Conservation (phyloP, 129 eudicot genomes). For the Arctium lappa region DNA sequence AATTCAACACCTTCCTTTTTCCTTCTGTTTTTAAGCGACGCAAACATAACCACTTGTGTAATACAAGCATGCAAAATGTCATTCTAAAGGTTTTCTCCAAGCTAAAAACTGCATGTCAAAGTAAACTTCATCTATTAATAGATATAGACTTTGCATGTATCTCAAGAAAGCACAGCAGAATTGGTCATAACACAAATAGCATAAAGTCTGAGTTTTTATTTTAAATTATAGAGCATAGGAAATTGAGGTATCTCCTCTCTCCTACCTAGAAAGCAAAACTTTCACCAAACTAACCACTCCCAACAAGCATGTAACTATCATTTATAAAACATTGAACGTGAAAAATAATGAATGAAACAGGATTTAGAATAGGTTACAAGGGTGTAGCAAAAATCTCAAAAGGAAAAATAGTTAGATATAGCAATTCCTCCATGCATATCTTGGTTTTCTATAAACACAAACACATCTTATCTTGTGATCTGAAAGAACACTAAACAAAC, state of each 20-base stretch:
- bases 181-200: background rate
- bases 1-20: slow-evolving; percentile 82
- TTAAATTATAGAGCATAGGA: background rate
- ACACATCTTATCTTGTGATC: background rate
- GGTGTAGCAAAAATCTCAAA: background rate
- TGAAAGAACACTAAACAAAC: background rate
- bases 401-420: background rate
- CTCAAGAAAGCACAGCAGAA: background rate
- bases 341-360: background rate
- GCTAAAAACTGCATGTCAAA: slow-evolving; percentile 68
- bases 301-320: background rate
- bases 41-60: too few species aligned
- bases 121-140: slow-evolving; percentile 15
- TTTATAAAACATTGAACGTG: background rate
- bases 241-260: background rate
- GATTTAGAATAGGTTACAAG: background rate
- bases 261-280: background rate
- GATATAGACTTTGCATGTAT: slow-evolving; percentile 5
- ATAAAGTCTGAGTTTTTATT: background rate
- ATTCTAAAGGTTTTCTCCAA: slow-evolving; percentile 93
- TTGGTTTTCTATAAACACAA: background rate
- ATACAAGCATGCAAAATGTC: slow-evolving; percentile 47
- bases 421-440: background rate
- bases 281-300: background rate
- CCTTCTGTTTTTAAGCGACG: too few species aligned